A percentile compares a stretch with the other conserved stretches of the same genome.
phyloP scores from a whole-genome alignment of 2,329 filamentous ascomycete genomes.

The Myotisia sp. region DNA sequence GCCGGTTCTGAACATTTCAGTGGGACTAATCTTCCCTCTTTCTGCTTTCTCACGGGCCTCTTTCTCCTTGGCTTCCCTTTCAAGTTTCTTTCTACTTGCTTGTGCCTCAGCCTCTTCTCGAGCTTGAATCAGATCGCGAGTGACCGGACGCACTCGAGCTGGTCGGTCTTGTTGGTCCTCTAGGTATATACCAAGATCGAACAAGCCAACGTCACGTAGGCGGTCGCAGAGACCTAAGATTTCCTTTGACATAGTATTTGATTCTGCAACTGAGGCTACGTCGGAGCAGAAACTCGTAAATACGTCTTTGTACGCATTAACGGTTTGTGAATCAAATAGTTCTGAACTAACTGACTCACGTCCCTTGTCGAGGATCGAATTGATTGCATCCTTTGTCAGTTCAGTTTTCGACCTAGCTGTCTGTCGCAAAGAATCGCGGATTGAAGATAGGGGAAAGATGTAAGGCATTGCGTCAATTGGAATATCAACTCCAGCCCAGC shows the following conservation, averaged over 20 bases:
- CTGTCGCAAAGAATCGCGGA: constrained; percentile 45
- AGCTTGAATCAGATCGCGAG: constrained; percentile 40
- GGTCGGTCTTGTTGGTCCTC: constrained; percentile 60
- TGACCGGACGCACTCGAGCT: constrained; percentile 58
- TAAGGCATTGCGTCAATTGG: constrained; percentile 45
- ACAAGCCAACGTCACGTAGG: constrained; percentile 67
- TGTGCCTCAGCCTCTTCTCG: constrained; percentile 36
- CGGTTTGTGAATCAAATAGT: constrained; percentile 9
- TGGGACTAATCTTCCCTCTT: constrained; percentile 43
- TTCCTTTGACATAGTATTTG: constrained; percentile 49
- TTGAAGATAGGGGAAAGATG: constrained; percentile 43
- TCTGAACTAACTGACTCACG: constrained; percentile 7
- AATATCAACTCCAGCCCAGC: constrained; percentile 53
- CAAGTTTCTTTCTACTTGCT: constrained; percentile 36
- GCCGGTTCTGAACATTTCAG: constrained; percentile 43
- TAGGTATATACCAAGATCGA: constrained; percentile 70
- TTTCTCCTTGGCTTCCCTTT: constrained; percentile 45
- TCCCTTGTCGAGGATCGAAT: constrained; percentile 25
- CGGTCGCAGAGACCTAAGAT: constrained; percentile 64
- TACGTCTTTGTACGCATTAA: constrained; percentile 32
- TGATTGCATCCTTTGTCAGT: constrained; percentile 26
- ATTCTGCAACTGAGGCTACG: constrained; percentile 24
- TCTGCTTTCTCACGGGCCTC: constrained; percentile 39
- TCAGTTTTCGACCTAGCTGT: constrained; percentile 38
- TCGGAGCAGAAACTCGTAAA: constrained; percentile 28